These are phyloP conservation scores for Hippophae gyantsensis DNA, from an alignment of 306 rosid genomes.

Conservation along the genomic window DNA sequence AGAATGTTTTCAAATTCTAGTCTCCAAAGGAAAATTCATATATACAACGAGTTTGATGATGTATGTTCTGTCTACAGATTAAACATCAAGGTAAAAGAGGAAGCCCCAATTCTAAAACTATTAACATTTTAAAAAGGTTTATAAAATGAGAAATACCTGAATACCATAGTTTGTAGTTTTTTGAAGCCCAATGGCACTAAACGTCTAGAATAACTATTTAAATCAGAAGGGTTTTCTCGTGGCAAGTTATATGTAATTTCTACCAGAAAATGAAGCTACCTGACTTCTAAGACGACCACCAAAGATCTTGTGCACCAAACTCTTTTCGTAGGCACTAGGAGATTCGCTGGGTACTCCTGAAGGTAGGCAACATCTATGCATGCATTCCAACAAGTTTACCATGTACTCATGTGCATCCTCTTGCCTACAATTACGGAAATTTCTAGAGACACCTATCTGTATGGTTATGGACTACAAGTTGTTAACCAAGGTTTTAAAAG, in stretches of 20 bases:
- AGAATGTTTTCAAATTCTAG: too few species aligned
- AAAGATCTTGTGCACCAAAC: conserved; percentile 91
- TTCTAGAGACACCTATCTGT: conserved; percentile 75
- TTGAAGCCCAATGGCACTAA: too few species aligned
- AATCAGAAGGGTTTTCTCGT: conserved; percentile 1
- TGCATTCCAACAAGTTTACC: conserved; percentile 94
- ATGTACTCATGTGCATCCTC: conserved; percentile 99
- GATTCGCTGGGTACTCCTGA: conserved; percentile 92
- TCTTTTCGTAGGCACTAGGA: conserved; percentile 86
- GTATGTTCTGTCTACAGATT: too few species aligned
- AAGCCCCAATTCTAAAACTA: too few species aligned
- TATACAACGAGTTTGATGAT: too few species aligned
- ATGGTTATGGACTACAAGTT: conserved; percentile 37
- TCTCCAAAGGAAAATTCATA: too few species aligned
- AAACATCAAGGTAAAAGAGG: too few species aligned
- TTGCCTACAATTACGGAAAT: conserved; percentile 76
- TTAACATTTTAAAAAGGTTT: too few species aligned
- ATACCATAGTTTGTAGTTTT: too few species aligned
- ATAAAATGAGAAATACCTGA: too few species aligned
- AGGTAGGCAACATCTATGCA: conserved; percentile 96
- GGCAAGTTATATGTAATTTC: background rate
- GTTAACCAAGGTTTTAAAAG: too few species aligned
- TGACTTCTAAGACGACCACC: conserved; percentile 94
- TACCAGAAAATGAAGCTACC: conserved; percentile 32
- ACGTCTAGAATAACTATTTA: background rate